Conservation (phyloP, 257 asterid genomes). For the Primulina eburnea region DNA sequence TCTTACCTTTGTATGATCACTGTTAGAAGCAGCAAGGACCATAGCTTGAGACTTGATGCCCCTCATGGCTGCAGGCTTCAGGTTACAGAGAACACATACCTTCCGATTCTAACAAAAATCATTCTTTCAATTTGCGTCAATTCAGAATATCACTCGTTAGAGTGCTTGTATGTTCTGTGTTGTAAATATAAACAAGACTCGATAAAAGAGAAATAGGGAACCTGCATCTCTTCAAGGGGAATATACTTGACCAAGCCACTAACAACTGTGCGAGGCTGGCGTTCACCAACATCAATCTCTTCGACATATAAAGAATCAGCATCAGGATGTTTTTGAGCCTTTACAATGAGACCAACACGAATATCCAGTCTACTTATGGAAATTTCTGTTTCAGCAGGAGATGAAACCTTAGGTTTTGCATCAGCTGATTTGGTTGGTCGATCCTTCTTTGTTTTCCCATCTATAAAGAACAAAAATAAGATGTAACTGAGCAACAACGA, state of each 20-base stretch:
- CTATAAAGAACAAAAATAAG: slow-evolving; percentile 33
- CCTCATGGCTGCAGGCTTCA: slow-evolving; percentile 90
- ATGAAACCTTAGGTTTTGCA: slow-evolving; percentile 48
- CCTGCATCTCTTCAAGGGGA: slow-evolving; percentile 96
- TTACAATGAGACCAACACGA: slow-evolving; percentile 85
- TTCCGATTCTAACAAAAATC: slow-evolving; percentile 64
- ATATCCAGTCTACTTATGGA: slow-evolving; percentile 75
- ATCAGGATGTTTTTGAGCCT: slow-evolving; percentile 85
- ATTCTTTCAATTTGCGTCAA: background rate
- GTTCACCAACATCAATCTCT: slow-evolving; percentile 94
- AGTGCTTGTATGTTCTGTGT: background rate
- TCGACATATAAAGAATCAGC: slow-evolving; percentile 96
- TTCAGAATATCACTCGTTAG: background rate
- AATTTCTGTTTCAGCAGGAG: slow-evolving; percentile 56
- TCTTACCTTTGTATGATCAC: slow-evolving; percentile 76
- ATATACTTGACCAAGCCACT: slow-evolving; percentile 95
- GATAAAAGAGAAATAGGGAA: slow-evolving; percentile 27
- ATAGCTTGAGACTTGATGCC: slow-evolving; percentile 94
- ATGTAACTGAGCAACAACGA: slow-evolving; percentile 22
- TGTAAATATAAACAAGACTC: background rate
- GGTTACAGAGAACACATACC: slow-evolving; percentile 97
- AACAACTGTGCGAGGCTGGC: slow-evolving; percentile 86
- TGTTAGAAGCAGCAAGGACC: slow-evolving; percentile 92
- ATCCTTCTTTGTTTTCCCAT: slow-evolving; percentile 57
- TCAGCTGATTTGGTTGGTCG: slow-evolving; percentile 62